Base-by-base conservation (phyloP, 2,329 filamentous ascomycete species). In the Cladosporium sp. region DNA sequence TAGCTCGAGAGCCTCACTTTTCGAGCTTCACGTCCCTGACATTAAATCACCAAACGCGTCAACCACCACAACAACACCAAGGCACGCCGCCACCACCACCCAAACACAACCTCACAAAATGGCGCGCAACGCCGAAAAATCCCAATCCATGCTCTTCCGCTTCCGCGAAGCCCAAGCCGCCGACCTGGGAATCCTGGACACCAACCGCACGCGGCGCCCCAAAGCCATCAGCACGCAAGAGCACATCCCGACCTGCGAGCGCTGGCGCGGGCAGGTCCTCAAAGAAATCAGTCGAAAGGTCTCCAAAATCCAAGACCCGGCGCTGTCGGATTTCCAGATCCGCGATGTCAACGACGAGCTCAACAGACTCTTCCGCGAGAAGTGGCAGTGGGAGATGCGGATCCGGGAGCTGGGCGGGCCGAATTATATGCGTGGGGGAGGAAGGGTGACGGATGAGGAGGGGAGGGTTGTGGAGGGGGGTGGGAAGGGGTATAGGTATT, bases 141-240 rank as follows among this genome's bases (percentile, higher is more conserved):
- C 95, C 75, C 95, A 99, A 84, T 97, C 93, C 58, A 99, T 99
- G 94, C 94, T 99, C 80, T 99, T 97, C 84, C 94, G 95, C 85
- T 99, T 99, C 85, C 92, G 95, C 79, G 95, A 96, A 76, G 92
- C 94, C 74, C 95, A 98, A 87, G 94, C 94, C 71, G 92, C 93
- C 70, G 93, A 97, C 81, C 87, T 97, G 58, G 94, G 94, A 76
- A 97, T 98, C 79, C 92, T 99, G 80, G 94, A 98, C 83, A 91
- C 91, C 32, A 91, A 92, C 67, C 92, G 93, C 68, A 90, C 92
- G 10, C 92, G 93, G 12, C 92, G 95, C 2, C 95, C 95, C 62
- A 96, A 94, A 80, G 87, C 90, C 70, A 97, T 98, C 78, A 96
- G 92, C 55, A 88, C 92, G 73, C 89, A 97, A 72, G 89, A 90